Evolutionary conservation across 257 asterid genomes (phyloP), one percentile per base, ranked within the genome.

Genomic region (Euphrasia confusa): DNA sequence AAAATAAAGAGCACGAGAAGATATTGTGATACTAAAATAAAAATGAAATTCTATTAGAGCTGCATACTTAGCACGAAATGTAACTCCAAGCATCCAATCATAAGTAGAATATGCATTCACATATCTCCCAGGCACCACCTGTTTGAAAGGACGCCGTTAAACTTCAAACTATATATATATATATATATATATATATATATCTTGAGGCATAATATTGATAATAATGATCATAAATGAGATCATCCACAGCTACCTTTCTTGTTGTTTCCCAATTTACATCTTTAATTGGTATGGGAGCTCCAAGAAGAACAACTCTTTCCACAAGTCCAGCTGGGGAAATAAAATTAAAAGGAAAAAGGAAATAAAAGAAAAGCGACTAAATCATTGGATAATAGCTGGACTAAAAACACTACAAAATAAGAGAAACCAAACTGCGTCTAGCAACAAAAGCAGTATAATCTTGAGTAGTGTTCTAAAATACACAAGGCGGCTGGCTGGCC

Each of bases 41-140:
- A 26, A 15, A 35, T 24, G 30, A 15, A 10, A 40, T 21, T 52
- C 48, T 48, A 26, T 15, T 39, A 32, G 62, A 54, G 68, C 32
- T 52, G 60, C 81, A 52, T 83, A 84, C 98, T 72, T 92, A 27
- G 98, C 95, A 66, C 97, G 97, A 70, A 92, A 92, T 39, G 93
- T 97, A 74, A 92, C 59, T 72, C 95, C 98, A 47, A 92, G 97
- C 91, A 83, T 92, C 98, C 98, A 88, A 77, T 92, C 98, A 47
- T 76, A 84, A 42, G 97, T 80, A 27, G 98, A 80, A 70, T 88
- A 92, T 26, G 74, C 89, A 60, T 88, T 92, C 71, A 92, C 82
- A 55, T 86, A 88, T 80, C 98, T 83, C 73, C 98, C 98, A 45
- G 97, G 78, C 72, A 91, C 96, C 61, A 91, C 96, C 98, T 53